Percentiles rank a stretch among this genome's conserved stretches.
Conservation (phyloP, 257 asterid species). For the Capsicum baccatum region DNA sequence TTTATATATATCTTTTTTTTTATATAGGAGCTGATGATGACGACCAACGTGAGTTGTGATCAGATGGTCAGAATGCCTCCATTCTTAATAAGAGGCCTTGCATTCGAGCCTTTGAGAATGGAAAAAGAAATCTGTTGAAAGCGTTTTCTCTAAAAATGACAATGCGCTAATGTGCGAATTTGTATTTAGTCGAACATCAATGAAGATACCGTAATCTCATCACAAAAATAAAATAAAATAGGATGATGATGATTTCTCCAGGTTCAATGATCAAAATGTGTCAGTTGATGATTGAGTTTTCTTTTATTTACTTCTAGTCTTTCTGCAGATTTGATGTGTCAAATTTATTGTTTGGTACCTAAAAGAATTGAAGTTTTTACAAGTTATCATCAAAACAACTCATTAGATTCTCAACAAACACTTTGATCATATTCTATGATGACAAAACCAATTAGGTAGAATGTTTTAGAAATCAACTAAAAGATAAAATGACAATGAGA, state of each 20-base stretch:
- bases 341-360: slow-evolving; percentile 38
- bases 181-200: rapidly evolving
- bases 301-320: background rate
- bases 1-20: background rate
- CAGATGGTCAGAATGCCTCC: background rate
- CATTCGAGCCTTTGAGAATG: background rate
- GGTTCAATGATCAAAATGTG: background rate
- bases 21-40: background rate
- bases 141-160: background rate
- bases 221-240: background rate
- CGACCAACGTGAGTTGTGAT: background rate
- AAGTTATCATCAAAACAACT: slow-evolving; percentile 30
- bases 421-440: slow-evolving; percentile 35
- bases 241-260: slow-evolving; percentile 8
- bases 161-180: background rate
- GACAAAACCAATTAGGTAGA: slow-evolving; percentile 30
- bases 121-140: background rate
- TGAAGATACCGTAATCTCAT: background rate
- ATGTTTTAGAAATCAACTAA: slow-evolving; percentile 35
- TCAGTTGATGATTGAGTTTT: slow-evolving; percentile 12
- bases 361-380: slow-evolving; percentile 33
- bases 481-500: slow-evolving; percentile 22
- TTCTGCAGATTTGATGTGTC: background rate
- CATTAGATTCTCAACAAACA: slow-evolving; percentile 31
- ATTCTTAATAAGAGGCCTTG: background rate